phyloP scores from a whole-genome alignment of 129 eudicot species.

The sunflower (Helianthus annuus) region HanXRQr2.0-SUNRISE NC_035445.2:149723277-149723776 shows the following conservation, averaged over 20 bases:
- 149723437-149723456: constrained; percentile 8
- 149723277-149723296: too few relatives aligned
- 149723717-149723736: constrained; percentile 67
- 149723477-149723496: constrained; percentile 61
- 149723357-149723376: neutral
- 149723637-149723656: neutral
- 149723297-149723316: too few relatives aligned
- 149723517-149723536: constrained; percentile 68
- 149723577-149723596: constrained; percentile 47
- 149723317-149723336: neutral
- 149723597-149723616: neutral
- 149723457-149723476: constrained; percentile 49
- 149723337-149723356: neutral
- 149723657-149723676: constrained; percentile 23
- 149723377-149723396: neutral
- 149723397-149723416: neutral
- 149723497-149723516: constrained; percentile 48
- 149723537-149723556: constrained; percentile 50
- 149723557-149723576: constrained; percentile 52
- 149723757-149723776: constrained; percentile 73
- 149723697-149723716: constrained; percentile 78
- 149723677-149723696: constrained; percentile 59
- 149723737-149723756: constrained; percentile 83
- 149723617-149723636: neutral
- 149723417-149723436: constrained; percentile 6